Base-by-base conservation (phyloP, 2,329 filamentous ascomycete genomes). In the Rhexocercosporidium sp. region DNA sequence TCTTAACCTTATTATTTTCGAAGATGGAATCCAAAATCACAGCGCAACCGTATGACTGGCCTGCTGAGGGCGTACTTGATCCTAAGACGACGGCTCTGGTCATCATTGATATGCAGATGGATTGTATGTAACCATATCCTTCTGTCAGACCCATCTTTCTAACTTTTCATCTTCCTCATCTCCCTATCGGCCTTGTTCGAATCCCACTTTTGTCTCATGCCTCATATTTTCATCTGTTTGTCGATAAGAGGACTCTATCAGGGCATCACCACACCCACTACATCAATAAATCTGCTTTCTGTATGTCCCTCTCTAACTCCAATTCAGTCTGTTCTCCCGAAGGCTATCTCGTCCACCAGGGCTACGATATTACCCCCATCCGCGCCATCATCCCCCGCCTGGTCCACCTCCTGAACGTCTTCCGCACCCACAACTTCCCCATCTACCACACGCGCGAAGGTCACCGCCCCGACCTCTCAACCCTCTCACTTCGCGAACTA, bases 31-130 rank as follows among this genome's bases (percentile, higher is more conserved):
- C 64, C 3, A 59, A 57, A 47, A 67, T 73, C 31, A 67, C 69
- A 16, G 74, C 74, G 34, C 31, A 39, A 22, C 80, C 81, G 22
- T 82, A 82, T 66, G 63, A 75, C 59, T 82, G 79, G 79, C 81
- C 81, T 0, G 78, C 80, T 71, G 75, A 81, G 69, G 61, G 71
- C 20, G 74, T 75, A 16, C 78, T 84, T 59, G 75, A 78, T 9
- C 77, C 78, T 1, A 57, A 64, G 6, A 82, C 78, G 27, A 86
- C 84, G 3, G 84, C 84, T 1, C 77, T 87, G 37, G 74, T 87
- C 3, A 79, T 87, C 65, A 83, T 87, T 71, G 85, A 87, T 76
- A 84, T 86, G 79, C 84, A 87, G 74, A 81, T 82, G 65, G 84
- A 86, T 76, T 86, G 81, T 78, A 73, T 18, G 29, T 49, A 27